phyloP scores from a whole-genome alignment of 345 rosid genomes.

The Gossypium longicalyx region DNA sequence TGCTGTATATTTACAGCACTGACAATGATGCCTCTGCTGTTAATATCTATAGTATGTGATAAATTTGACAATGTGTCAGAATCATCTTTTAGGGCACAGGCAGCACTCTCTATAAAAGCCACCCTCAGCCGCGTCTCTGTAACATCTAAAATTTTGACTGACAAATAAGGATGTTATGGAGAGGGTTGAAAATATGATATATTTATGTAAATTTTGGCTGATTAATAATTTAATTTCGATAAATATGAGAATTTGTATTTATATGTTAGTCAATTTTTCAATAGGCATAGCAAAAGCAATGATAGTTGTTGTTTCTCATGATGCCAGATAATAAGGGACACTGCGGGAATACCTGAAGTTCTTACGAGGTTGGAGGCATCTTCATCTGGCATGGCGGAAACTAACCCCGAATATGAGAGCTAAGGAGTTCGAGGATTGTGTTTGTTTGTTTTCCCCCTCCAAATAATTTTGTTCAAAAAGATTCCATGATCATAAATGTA shows the following conservation, averaged over 20 bases:
- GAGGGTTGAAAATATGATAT: background rate
- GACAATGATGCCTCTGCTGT: background rate
- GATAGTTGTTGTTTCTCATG: background rate
- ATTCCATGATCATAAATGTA: background rate
- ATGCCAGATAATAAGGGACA: background rate
- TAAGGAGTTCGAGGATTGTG: conserved; percentile 24
- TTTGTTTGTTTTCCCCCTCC: background rate
- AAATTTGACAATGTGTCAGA: background rate
- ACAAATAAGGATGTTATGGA: no score
- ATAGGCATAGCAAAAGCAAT: background rate
- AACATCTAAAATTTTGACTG: no score
- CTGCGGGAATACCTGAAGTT: conserved; percentile 51
- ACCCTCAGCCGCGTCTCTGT: no score
- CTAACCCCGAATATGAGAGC: conserved; percentile 56
- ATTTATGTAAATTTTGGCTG: background rate
- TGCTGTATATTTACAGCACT: background rate
- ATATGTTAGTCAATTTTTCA: no score
- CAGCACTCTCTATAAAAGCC: no score
- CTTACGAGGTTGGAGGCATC: conserved; percentile 70
- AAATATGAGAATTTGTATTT: no score
- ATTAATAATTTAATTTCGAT: background rate
- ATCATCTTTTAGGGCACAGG: background rate
- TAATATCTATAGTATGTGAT: background rate
- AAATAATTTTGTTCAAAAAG: background rate
- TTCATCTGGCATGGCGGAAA: conserved; percentile 32